Conservation (phyloP, 1,284 basidiomycete genomes). For the Takashimella koratensis region DNA sequence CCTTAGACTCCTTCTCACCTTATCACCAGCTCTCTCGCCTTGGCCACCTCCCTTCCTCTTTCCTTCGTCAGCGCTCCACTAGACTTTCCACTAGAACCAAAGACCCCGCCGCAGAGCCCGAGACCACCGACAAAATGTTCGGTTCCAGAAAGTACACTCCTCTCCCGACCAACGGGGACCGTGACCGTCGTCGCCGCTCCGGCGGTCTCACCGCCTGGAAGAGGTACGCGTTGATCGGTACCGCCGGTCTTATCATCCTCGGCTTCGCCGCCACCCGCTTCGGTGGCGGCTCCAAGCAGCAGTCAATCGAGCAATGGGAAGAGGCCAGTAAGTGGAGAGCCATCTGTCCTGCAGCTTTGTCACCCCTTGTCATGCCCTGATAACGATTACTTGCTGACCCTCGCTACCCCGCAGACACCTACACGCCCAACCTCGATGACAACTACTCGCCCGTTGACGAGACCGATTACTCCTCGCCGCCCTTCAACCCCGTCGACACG, state of each 20-base stretch:
- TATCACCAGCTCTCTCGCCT: slow-evolving; percentile 7
- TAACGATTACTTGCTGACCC: too few species aligned
- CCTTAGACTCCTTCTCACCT: slow-evolving; percentile 47
- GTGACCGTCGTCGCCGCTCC: slow-evolving; percentile 21
- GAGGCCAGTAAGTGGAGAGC: slow-evolving; percentile 23
- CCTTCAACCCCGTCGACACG: slow-evolving; percentile 33
- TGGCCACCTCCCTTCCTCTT: slow-evolving; percentile 6
- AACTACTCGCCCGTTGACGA: slow-evolving; percentile 14
- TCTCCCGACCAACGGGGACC: slow-evolving; percentile 35
- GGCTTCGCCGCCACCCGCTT: slow-evolving; percentile 7
- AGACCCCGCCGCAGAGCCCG: background rate
- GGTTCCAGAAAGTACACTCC: slow-evolving; percentile 40
- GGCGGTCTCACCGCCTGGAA: slow-evolving; percentile 40
- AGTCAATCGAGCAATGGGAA: slow-evolving; percentile 16
- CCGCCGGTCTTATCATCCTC: slow-evolving; percentile 22
- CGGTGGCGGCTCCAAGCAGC: slow-evolving; percentile 1
- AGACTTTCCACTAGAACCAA: background rate
- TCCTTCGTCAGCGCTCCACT: slow-evolving; percentile 8
- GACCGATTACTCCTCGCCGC: slow-evolving; percentile 39
- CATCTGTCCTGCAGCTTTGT: background rate
- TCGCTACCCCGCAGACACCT: too few species aligned
- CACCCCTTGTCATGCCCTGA: too few species aligned
- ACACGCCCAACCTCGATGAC: slow-evolving; percentile 33
- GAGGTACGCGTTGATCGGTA: slow-evolving; percentile 29
- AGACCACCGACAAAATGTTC: slow-evolving; percentile 31